Base-by-base conservation (phyloP, 805 yeast species). In the Candida verbasci region DNA sequence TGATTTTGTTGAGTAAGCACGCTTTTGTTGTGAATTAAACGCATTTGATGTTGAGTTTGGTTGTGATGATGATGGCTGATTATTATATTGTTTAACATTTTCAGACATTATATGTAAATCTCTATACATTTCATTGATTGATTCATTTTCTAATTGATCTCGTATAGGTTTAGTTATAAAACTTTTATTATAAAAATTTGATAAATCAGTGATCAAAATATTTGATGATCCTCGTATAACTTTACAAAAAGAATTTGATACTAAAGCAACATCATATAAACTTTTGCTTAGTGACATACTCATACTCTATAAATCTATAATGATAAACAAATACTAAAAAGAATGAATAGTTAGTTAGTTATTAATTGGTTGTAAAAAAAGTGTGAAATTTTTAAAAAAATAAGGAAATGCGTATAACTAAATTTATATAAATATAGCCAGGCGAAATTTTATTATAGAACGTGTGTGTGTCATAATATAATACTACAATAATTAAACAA, bases 121-220 rank as follows among this genome's bases (percentile, higher is more conserved):
- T 9, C 44, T 38, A 63, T 63, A 58, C 62, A 58, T 55, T 20
- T 36, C 28, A 12, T 42, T 41, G 23, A 15, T 15, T 35, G 36
- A 15, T 24, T 12, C 9, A 17, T 45, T 11, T 40, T 58, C 64
- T 23, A 38, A 40, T 18, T 20, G 24, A 6, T 34, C 36, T 32
- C 50, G 43, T 21, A 51, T 38, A n/a, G 53, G 58, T 6, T 46
- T 37, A 18, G 49, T 46, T 14, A 44, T 22, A 29, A 52, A 41
- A 11, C 60, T 53, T 37, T 41, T 37, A 14, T 48, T 30, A 47
- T 50, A 59, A 42, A 47, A 44, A 10, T 37, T 21, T 18, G 37
- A 24, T 20, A 44, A 37, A 29, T 61, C 65, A n/a, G 36, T 42
- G n/a, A 35, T 31, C 17, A 52, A 39, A 22, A 48, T 40, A 10